These are phyloP conservation scores for Metschnikowia henanensis DNA, from an alignment of 805 yeast species.

Conservation along the genomic window DNA sequence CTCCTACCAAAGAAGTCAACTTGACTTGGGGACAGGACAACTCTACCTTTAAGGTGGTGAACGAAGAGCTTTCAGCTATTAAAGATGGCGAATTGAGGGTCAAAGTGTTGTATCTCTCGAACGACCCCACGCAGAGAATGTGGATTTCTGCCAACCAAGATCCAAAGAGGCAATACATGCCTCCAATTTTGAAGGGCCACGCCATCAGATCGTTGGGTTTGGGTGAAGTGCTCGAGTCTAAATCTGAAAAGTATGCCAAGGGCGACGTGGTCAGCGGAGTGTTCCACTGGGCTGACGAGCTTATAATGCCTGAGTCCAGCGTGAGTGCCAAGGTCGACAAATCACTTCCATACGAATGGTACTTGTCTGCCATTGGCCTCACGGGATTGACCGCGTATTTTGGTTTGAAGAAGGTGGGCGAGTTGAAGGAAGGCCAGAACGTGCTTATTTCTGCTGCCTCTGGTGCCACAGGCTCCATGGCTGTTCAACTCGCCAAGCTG, in stretches of 20 bases:
- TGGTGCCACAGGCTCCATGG: constrained; percentile 70
- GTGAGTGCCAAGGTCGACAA: constrained; percentile 31
- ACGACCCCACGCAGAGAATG: constrained; percentile 63
- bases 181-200: constrained; percentile 44
- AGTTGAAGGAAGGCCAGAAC: constrained; percentile 44
- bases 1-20: constrained; percentile 24
- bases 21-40: constrained; percentile 22
- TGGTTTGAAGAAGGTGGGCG: constrained; percentile 52
- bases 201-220: constrained; percentile 48
- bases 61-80: constrained; percentile 18
- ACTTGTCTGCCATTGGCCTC: constrained; percentile 51
- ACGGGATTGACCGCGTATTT: constrained; percentile 64
- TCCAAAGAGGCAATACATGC: constrained; percentile 30
- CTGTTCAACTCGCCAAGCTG: constrained; percentile 56
- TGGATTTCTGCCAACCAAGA: constrained; percentile 47
- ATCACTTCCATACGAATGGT: constrained; percentile 40
- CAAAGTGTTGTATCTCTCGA: constrained; percentile 48
- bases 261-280: constrained; percentile 46
- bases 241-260: constrained; percentile 33
- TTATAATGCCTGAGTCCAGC: constrained; percentile 28
- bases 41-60: constrained; percentile 31
- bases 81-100: constrained; percentile 43
- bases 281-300: constrained; percentile 50
- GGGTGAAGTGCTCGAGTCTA: constrained; percentile 50
- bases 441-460: constrained; percentile 64